phyloP scores from a whole-genome alignment of 2,329 filamentous ascomycete species.

The Calonectria pseudoreteaudii region DNA sequence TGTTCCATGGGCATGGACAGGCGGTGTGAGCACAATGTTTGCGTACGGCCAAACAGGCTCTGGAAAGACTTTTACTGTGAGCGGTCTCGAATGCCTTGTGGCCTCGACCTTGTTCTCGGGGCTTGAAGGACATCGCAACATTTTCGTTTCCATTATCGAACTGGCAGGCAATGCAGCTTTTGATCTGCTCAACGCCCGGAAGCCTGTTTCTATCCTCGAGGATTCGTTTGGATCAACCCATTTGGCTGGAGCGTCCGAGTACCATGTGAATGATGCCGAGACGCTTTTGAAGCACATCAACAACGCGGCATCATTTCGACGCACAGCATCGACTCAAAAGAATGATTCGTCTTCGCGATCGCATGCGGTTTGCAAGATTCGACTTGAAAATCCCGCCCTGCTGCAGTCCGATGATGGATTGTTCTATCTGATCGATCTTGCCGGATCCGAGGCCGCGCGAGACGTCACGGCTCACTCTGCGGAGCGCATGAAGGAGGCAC shows the following conservation, averaged over 20 bases:
- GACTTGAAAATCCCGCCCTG: constrained; percentile 49
- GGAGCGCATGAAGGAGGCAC: constrained; percentile 58
- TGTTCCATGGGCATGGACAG: constrained; percentile 58
- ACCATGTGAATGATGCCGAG: constrained; percentile 44
- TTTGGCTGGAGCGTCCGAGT: constrained; percentile 56
- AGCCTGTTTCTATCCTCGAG: constrained; percentile 57
- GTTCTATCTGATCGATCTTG: constrained; percentile 60
- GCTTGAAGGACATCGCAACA: constrained; percentile 42
- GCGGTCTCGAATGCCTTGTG: constrained; percentile 54
- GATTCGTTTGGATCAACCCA: constrained; percentile 58
- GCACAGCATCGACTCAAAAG: constrained; percentile 56
- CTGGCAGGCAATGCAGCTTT: constrained; percentile 51
- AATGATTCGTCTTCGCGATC: constrained; percentile 62
- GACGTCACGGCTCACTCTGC: constrained; percentile 54
- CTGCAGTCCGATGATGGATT: constrained; percentile 45
- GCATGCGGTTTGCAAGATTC: constrained; percentile 60
- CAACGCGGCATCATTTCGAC: constrained; percentile 52
- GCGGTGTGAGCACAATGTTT: constrained; percentile 61
- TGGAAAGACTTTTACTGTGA: constrained; percentile 60
- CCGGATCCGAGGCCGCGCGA: constrained; percentile 61
- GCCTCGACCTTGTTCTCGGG: constrained; percentile 49
- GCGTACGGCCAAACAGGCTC: constrained; percentile 63
- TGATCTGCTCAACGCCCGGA: constrained; percentile 57
- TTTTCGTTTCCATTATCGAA: constrained; percentile 53
- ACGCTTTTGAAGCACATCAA: constrained; percentile 50